A percentile compares a stretch with the other conserved stretches of the same genome.
Evolutionary conservation across 208 protist genomes (phyloP).

Genomic region (Trypanosoma lewisi): DNA sequence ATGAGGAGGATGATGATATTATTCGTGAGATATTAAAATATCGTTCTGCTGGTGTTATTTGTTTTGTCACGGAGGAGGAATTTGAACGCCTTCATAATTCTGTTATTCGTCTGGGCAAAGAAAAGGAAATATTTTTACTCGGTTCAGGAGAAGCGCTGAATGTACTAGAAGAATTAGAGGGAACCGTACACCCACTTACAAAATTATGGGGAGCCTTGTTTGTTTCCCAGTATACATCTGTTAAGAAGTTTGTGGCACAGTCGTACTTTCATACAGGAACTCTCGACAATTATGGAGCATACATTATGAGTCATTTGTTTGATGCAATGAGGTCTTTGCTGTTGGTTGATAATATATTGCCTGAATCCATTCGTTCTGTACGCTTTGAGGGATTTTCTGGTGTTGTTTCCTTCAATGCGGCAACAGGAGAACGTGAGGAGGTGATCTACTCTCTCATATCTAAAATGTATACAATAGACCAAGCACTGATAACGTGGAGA

Average conservation of each 20-base stretch:
- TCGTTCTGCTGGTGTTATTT: slow-evolving; percentile 51
- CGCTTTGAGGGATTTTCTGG: slow-evolving; percentile 73
- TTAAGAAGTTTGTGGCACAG: slow-evolving; percentile 32
- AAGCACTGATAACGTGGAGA: slow-evolving; percentile 61
- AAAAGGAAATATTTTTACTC: slow-evolving; percentile 55
- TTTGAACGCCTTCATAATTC: slow-evolving; percentile 52
- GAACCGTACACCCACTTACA: slow-evolving; percentile 21
- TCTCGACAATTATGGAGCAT: slow-evolving; percentile 79
- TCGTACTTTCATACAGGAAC: slow-evolving; percentile 37
- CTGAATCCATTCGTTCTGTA: slow-evolving; percentile 41
- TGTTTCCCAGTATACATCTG: slow-evolving; percentile 57
- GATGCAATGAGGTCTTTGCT: slow-evolving; percentile 67
- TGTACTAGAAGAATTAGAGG: slow-evolving; percentile 37
- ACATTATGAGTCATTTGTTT: slow-evolving; percentile 74
- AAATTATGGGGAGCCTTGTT: slow-evolving; percentile 67
- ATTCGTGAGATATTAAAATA: slow-evolving; percentile 40
- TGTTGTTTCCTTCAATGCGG: slow-evolving; percentile 62
- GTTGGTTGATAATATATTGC: slow-evolving; percentile 32
- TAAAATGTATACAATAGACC: slow-evolving; percentile 36
- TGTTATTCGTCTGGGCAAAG: slow-evolving; percentile 33
- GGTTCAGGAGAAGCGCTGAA: slow-evolving; percentile 66
- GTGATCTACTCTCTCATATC: slow-evolving; percentile 54
- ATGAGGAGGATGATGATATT: slow-evolving; percentile 51
- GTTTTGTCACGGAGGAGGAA: slow-evolving; percentile 57
- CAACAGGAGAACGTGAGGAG: slow-evolving; percentile 65